phyloP scores from a whole-genome alignment of 129 eudicot genomes.

The Tanacetum coccineum region DNA sequence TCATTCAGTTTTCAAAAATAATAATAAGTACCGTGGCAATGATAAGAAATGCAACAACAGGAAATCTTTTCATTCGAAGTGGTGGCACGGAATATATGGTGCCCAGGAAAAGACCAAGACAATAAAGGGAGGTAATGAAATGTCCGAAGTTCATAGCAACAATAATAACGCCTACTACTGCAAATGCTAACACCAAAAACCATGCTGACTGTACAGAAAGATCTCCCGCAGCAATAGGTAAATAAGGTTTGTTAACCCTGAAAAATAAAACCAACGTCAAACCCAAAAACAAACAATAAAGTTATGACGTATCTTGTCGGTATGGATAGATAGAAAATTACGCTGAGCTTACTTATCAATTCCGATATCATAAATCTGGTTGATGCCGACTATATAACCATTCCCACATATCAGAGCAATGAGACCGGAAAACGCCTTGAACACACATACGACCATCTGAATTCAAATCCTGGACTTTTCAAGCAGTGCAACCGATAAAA shows the following conservation, averaged over 20 bases:
- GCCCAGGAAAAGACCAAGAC: constrained; percentile 90
- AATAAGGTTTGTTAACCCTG: constrained; percentile 97
- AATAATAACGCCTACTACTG: constrained; percentile 63
- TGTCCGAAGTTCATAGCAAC: constrained; percentile 90
- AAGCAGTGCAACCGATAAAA: constrained; percentile 81
- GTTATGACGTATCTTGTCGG: background rate
- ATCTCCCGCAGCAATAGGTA: constrained; percentile 98
- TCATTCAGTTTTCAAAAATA: no score
- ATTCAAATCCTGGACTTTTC: constrained; percentile 88
- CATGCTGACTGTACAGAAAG: constrained; percentile 97
- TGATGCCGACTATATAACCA: constrained; percentile 96
- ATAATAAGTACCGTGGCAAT: constrained; percentile 97
- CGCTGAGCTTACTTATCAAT: constrained; percentile 81
- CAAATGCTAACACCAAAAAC: constrained; percentile 82
- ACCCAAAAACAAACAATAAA: background rate
- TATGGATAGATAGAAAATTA: no score
- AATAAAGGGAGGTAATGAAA: constrained; percentile 78
- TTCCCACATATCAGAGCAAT: constrained; percentile 92
- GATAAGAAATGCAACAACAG: constrained; percentile 93
- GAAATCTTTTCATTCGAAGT: constrained; percentile 89
- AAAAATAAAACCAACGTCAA: constrained; percentile 14
- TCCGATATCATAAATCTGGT: constrained; percentile 97
- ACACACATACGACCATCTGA: constrained; percentile 79
- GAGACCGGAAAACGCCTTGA: constrained; percentile 89
- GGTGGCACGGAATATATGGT: constrained; percentile 99